Evolutionary conservation across 176 grass and related monocot genomes (phyloP).

Genomic region (Triticum urartu): DNA sequence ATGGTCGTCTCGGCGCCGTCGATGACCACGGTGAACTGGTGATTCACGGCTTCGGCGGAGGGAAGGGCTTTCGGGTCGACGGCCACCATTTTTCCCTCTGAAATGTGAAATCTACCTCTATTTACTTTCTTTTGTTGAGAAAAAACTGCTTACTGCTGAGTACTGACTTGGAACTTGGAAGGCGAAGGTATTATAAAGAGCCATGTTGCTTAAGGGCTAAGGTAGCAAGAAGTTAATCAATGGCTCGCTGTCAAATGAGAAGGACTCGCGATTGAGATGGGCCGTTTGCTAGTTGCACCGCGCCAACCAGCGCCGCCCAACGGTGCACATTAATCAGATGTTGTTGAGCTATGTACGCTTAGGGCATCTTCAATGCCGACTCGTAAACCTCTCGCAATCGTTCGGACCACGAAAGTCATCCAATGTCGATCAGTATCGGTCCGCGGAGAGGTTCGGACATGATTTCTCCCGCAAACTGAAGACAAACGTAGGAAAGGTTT

Average conservation of each 20-base stretch:
- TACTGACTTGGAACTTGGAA: neutral
- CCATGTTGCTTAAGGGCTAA: slow-evolving; percentile 33
- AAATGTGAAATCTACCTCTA: neutral
- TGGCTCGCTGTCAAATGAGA: neutral
- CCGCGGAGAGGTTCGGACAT: too few relatives aligned
- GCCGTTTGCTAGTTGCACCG: neutral
- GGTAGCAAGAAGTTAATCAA: slow-evolving; percentile 6
- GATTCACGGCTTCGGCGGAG: neutral
- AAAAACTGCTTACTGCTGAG: neutral
- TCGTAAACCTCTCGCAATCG: too few relatives aligned
- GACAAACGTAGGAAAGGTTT: too few relatives aligned
- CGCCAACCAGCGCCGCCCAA: neutral
- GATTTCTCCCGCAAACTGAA: too few relatives aligned
- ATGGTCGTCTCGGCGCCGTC: slow-evolving; percentile 51
- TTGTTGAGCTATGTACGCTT: neutral
- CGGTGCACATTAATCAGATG: neutral
- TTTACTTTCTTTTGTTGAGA: neutral
- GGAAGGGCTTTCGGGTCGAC: slow-evolving; percentile 21
- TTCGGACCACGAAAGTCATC: too few relatives aligned
- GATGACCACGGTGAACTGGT: slow-evolving; percentile 53
- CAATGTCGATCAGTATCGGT: too few relatives aligned
- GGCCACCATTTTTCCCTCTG: slow-evolving; percentile 29
- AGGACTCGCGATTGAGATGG: neutral
- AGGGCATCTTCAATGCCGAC: too few relatives aligned
- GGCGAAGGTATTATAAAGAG: slow-evolving; percentile 1